Evolutionary conservation across 1,139 yeast genomes (phyloP).

Genomic region (Suhomyces taliae): DNA sequence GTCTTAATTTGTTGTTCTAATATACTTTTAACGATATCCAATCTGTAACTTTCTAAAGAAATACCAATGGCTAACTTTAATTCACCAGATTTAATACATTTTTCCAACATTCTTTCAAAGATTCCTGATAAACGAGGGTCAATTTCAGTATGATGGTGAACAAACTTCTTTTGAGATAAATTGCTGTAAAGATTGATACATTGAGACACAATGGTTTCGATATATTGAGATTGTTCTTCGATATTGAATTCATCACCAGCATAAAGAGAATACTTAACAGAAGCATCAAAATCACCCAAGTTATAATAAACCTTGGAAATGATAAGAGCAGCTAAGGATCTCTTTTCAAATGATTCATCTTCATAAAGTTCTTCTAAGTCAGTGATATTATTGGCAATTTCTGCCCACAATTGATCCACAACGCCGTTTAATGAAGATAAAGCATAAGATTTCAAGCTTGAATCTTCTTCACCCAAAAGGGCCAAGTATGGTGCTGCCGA

Average conservation of each 20-base stretch:
- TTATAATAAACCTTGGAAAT: slow-evolving; percentile 95
- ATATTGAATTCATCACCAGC: slow-evolving; percentile 83
- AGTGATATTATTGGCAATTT: slow-evolving; percentile 85
- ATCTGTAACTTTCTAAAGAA: slow-evolving; percentile 81
- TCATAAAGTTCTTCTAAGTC: slow-evolving; percentile 91
- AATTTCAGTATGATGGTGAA: slow-evolving; percentile 39
- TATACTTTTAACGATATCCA: slow-evolving; percentile 74
- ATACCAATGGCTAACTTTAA: slow-evolving; percentile 85
- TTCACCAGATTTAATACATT: slow-evolving; percentile 73
- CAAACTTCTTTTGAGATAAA: slow-evolving; percentile 57
- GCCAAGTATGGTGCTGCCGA: slow-evolving; percentile 92
- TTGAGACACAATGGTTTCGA: slow-evolving; percentile 90
- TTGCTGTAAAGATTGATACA: slow-evolving; percentile 82
- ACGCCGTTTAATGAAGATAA: slow-evolving; percentile 74
- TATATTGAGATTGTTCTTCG: slow-evolving; percentile 75
- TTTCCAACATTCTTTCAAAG: slow-evolving; percentile 83
- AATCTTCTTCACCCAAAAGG: slow-evolving; percentile 78
- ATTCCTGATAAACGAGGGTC: slow-evolving; percentile 66
- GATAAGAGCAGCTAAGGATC: slow-evolving; percentile 85
- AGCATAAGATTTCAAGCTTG: slow-evolving; percentile 78
- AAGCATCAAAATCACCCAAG: slow-evolving; percentile 89
- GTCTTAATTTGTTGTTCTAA: slow-evolving; percentile 45
- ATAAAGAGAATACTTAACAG: slow-evolving; percentile 83
- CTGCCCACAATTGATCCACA: slow-evolving; percentile 96
- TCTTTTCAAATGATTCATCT: slow-evolving; percentile 72